Percentiles rank a stretch among this genome's conserved stretches.
phyloP scores from a whole-genome alignment of 2,329 filamentous ascomycete species.

The Xylaria sp. region DNA sequence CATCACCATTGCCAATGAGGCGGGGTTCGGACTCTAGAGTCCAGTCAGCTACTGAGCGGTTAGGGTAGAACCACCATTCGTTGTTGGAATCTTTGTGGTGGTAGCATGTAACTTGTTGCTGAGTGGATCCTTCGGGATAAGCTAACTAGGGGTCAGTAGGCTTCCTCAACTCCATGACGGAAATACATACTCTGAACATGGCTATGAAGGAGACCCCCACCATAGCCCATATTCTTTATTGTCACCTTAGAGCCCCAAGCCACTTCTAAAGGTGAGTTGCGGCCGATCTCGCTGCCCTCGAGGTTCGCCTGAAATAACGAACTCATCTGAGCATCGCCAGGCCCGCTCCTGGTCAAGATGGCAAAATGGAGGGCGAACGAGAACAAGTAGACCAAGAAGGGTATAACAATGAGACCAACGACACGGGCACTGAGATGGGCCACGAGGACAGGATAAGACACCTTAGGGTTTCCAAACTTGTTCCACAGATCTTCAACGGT shows the following conservation, averaged over 20 bases:
- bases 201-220: conserved; percentile 93
- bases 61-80: conserved; percentile 99
- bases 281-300: conserved; percentile 90
- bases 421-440: conserved; percentile 84
- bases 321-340: conserved; percentile 99
- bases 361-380: conserved; percentile 96
- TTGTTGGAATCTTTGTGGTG: conserved; percentile 99
- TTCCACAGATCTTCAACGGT: conserved; percentile 97
- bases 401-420: conserved; percentile 87
- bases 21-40: conserved; percentile 75
- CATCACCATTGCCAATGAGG: conserved; percentile 80
- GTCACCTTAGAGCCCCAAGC: conserved; percentile 90
- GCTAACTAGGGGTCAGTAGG: conserved; percentile 51
- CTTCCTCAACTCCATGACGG: background rate
- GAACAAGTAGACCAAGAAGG: conserved; percentile 91
- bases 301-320: conserved; percentile 98
- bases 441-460: conserved; percentile 74
- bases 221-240: conserved; percentile 99
- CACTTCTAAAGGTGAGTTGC: conserved; percentile 92
- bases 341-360: conserved; percentile 91
- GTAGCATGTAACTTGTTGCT: conserved; percentile 99
- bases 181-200: conserved; percentile 78
- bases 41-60: conserved; percentile 79
- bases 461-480: conserved; percentile 94
- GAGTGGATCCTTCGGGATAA: conserved; percentile 89